Base-by-base conservation (phyloP, 768 basidiomycete species). In the Phylloporus sp. region DNA sequence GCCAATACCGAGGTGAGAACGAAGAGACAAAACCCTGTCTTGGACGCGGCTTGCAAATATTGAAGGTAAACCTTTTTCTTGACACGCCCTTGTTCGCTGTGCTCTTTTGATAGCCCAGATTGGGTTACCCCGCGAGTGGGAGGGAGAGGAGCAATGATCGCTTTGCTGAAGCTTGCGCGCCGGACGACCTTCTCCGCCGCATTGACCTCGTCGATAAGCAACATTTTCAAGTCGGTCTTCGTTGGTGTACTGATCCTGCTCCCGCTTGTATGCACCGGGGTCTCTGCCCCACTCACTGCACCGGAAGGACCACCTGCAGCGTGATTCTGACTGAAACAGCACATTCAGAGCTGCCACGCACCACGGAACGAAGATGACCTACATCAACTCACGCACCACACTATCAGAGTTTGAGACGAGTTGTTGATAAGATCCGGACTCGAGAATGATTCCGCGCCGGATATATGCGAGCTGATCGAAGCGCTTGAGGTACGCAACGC, bases 31-130 rank as follows among this genome's bases (percentile, higher is more conserved):
- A 90, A 90, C 2, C 88, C 91, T 3, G 70, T 55, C 53, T 75
- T 81, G 1, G 89, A 91, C 7, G 89, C 86, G 0, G 92, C 89
- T 46, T 78, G 68, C 56, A 94, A 74, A 60, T 95, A 95, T 47
- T 81, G 69, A 42, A 67, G 60, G 62, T 95, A 95, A 3, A 95
- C 89, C 9, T 76, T 68, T 13, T 62, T 55, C 65, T 90, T 90
- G 46, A 94, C 91, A 21, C 76, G 77, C 7, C 92, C 92, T 60
- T 84, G 82, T 58, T 92, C 88, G 44, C 70, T 74, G 59, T 89
- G 84, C 60, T 89, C 86, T 55, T 80, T 79, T 17, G 74, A 71
- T 11, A 80, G 62, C 3, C 80, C 82, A 27, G 70, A 68, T 0
- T 74, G 70, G 23, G 67, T 53, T 3, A 67, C 55, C 10, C 67